phyloP scores from a whole-genome alignment of 257 asterid genomes.

The Petrea volubilis region DNA sequence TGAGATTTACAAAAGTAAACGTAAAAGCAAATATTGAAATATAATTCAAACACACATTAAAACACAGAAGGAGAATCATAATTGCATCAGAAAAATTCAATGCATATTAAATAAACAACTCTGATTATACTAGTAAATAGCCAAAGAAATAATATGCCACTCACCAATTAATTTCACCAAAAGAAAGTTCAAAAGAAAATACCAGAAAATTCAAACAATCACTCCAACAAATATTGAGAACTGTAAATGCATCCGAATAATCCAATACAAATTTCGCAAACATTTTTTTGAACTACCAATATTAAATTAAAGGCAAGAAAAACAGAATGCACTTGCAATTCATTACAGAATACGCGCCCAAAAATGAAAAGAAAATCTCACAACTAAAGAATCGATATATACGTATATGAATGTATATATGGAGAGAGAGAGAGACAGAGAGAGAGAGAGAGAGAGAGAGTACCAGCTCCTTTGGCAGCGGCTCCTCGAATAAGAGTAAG shows the following conservation, averaged over 20 bases:
- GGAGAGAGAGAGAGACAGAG: neutral
- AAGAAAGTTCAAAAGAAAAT: neutral
- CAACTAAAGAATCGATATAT: neutral
- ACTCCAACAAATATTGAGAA: neutral
- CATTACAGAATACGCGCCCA: neutral
- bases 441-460: conserved; percentile 5
- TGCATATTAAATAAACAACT: neutral
- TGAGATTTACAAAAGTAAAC: neutral
- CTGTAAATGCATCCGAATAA: neutral
- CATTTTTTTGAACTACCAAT: neutral
- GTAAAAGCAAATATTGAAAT: neutral
- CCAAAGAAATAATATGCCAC: neutral
- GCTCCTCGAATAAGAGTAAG: conserved; percentile 83
- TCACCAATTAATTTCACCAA: neutral
- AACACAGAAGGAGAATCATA: neutral
- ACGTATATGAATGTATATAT: neutral
- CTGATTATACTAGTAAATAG: neutral
- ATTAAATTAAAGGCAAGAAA: neutral
- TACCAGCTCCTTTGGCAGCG: conserved; percentile 86
- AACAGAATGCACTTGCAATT: neutral
- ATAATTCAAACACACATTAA: neutral
- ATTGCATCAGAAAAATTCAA: neutral
- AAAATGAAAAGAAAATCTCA: neutral
- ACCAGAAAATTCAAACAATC: neutral
- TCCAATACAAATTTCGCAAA: neutral